These are phyloP conservation scores for Tothia fuscella DNA, from an alignment of 2,329 filamentous ascomycete species.

Conservation along the genomic window DNA sequence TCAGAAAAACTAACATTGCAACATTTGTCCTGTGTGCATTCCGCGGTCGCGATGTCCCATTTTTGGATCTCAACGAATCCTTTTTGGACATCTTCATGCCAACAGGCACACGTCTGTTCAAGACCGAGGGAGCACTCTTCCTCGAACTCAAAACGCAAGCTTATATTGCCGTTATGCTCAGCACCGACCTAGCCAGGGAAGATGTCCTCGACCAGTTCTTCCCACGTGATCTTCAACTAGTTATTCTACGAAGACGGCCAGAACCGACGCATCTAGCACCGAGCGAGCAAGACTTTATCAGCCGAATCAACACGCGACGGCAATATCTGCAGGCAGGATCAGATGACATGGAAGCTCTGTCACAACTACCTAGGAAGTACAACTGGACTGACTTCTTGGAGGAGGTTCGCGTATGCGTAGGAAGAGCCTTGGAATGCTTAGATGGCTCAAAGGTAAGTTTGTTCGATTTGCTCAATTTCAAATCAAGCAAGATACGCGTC, in stretches of 20 bases:
- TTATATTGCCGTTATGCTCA: constrained; percentile 49
- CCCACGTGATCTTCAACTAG: constrained; percentile 42
- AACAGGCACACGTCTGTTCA: constrained; percentile 44
- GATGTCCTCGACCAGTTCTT: constrained; percentile 49
- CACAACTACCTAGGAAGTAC: constrained; percentile 45
- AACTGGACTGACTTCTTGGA: constrained; percentile 53
- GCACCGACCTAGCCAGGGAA: constrained; percentile 41
- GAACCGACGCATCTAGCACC: constrained; percentile 41
- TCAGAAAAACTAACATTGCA: constrained; percentile 52
- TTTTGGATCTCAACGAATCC: constrained; percentile 49
- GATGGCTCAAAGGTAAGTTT: constrained; percentile 6
- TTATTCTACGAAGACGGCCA: constrained; percentile 42
- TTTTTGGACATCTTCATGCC: constrained; percentile 54
- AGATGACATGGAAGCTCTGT: constrained; percentile 32
- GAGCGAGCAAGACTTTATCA: constrained; percentile 48
- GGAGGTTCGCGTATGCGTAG: constrained; percentile 42
- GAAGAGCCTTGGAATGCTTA: constrained; percentile 41
- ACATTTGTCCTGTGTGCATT: constrained; percentile 54
- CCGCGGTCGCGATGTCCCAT: constrained; percentile 51
- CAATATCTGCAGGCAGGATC: constrained; percentile 45
- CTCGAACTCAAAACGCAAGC: constrained; percentile 56
- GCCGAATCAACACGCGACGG: constrained; percentile 40
- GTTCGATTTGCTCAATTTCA: constrained; percentile 33
- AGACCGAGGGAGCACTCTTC: constrained; percentile 48
- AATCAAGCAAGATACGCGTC: too few species aligned